Evolutionary conservation across 129 eudicot genomes (phyloP).

Genomic region (Chrysanthemum makinoi): DNA sequence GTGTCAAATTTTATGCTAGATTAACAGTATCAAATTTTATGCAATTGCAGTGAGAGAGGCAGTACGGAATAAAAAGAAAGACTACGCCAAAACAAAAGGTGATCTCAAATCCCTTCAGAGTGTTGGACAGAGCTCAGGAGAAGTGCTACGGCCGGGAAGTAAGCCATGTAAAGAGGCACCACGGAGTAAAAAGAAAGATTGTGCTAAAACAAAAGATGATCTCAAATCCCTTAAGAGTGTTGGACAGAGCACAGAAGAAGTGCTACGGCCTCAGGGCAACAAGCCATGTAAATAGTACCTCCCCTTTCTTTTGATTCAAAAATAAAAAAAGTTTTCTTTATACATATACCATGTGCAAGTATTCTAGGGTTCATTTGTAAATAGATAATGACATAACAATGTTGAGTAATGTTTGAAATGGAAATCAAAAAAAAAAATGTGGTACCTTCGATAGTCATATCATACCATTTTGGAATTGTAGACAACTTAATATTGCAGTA

Average conservation of each 20-base stretch:
- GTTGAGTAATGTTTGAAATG: constrained; percentile 2
- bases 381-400: not conserved
- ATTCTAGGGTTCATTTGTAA: not conserved
- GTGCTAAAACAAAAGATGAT: constrained; percentile 95
- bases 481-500: constrained; percentile 44
- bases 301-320: not conserved
- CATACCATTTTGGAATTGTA: not conserved
- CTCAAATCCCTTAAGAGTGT: constrained; percentile 96
- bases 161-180: constrained; percentile 62
- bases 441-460: not conserved
- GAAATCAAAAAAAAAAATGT: not conserved
- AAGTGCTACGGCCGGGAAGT: constrained; percentile 89
- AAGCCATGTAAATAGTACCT: constrained; percentile 63
- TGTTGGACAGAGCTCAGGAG: constrained; percentile 97
- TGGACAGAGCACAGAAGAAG: constrained; percentile 96
- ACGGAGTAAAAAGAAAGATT: constrained; percentile 70
- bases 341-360: not conserved
- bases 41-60: constrained; percentile 64
- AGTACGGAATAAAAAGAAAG: constrained; percentile 66
- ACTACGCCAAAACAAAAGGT: constrained; percentile 93
- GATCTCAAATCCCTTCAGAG: constrained; percentile 97
- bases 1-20: not conserved
- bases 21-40: constrained; percentile 14
- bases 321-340: not conserved
- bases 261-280: constrained; percentile 83